A percentile compares a stretch with the other conserved stretches of the same genome.
Conservation (phyloP, 352 stramenopile species). For the Phytophthora boehmeriae region DNA sequence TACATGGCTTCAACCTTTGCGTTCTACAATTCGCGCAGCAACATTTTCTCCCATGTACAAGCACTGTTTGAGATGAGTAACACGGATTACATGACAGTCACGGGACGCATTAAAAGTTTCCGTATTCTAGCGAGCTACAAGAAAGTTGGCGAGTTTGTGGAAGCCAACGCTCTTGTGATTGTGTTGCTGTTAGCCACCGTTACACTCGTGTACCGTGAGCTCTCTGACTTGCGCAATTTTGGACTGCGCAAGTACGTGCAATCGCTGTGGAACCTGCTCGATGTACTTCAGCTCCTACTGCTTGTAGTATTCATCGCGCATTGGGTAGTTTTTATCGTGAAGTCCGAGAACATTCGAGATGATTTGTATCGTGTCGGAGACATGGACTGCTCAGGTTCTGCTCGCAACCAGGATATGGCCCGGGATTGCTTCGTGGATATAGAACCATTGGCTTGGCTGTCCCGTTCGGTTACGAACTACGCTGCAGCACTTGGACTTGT, state of each 20-base stretch:
- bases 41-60: conserved; percentile 79
- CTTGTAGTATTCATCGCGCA: conserved; percentile 65
- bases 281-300: conserved; percentile 74
- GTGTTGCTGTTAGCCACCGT: conserved; percentile 60
- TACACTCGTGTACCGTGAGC: conserved; percentile 56
- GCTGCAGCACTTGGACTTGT: conserved; percentile 64
- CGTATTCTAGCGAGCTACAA: conserved; percentile 65
- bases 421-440: conserved; percentile 66
- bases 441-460: conserved; percentile 52
- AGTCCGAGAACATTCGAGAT: conserved; percentile 54
- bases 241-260: conserved; percentile 70
- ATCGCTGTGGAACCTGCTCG: conserved; percentile 81
- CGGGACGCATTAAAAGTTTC: conserved; percentile 72
- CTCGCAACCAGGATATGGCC: conserved; percentile 49
- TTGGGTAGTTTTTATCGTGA: conserved; percentile 63
- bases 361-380: conserved; percentile 56
- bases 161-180: conserved; percentile 66
- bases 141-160: conserved; percentile 44
- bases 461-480: conserved; percentile 60
- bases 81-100: conserved; percentile 82
- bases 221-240: conserved; percentile 53
- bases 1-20: conserved; percentile 68
- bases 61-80: conserved; percentile 79
- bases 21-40: conserved; percentile 79
- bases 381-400: conserved; percentile 52